phyloP scores from a whole-genome alignment of 129 eudicot species.

The Chrysanthemum lavandulifolium region DNA sequence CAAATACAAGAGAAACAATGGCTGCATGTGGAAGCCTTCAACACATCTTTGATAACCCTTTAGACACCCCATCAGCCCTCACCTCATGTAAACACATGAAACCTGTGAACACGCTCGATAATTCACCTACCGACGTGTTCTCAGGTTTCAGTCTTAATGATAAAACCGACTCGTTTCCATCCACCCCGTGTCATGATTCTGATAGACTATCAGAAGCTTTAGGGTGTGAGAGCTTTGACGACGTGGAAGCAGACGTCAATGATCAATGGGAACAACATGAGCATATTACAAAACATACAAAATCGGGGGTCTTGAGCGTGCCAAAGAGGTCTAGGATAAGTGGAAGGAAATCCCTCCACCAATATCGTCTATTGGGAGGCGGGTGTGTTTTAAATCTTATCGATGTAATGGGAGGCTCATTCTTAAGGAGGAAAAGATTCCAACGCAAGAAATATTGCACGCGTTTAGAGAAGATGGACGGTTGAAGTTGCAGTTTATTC shows the following conservation, averaged over 20 bases:
- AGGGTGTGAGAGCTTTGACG: conserved; percentile 74
- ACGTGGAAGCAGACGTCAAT: conserved; percentile 36
- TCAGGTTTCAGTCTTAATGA: conserved; percentile 53
- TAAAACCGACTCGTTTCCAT: conserved; percentile 26
- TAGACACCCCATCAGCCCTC: conserved; percentile 39
- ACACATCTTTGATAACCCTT: conserved; percentile 66
- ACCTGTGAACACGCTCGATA: conserved; percentile 16
- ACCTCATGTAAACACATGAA: conserved; percentile 52
- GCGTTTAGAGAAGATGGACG: conserved; percentile 84
- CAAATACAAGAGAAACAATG: conserved; percentile 40
- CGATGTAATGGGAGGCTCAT: conserved; percentile 73
- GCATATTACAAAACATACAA: conserved; percentile 11
- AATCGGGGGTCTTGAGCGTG: conserved; percentile 13
- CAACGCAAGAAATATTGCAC: conserved; percentile 59
- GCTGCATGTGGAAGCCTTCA: conserved; percentile 80
- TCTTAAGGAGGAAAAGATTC: conserved; percentile 63
- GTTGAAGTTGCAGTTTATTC: conserved; percentile 56
- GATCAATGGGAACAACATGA: conserved; percentile 26
- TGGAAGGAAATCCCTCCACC: conserved; percentile 76
- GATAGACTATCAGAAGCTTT: conserved; percentile 69
- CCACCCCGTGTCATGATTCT: conserved; percentile 37
- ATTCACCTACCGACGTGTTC: conserved; percentile 17
- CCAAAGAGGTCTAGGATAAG: conserved; percentile 37
- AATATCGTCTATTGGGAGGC: conserved; percentile 67
- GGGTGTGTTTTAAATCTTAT: conserved; percentile 67